A percentile compares a stretch with the other conserved stretches of the same genome.
phyloP scores from a whole-genome alignment of 1,284 basidiomycete species.

The Mycosarcoma mackinlayi region DNA sequence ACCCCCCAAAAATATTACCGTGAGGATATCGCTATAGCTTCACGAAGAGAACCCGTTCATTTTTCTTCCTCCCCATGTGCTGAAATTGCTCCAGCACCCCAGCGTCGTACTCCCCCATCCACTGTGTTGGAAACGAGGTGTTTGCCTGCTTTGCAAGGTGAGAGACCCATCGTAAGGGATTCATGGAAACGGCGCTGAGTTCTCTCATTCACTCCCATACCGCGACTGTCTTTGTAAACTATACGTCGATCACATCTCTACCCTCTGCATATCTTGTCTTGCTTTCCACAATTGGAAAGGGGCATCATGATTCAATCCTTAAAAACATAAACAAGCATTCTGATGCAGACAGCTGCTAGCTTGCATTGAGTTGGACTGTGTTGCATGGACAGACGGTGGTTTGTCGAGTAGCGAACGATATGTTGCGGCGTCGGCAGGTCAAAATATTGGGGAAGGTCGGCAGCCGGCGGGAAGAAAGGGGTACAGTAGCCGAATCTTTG shows the following conservation, averaged over 20 bases:
- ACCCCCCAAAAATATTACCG: conserved; percentile 26
- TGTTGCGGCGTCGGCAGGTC: too few relatives aligned
- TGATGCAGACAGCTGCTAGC: background rate
- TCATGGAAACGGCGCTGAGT: conserved; percentile 41
- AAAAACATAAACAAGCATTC: background rate
- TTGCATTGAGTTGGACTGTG: background rate
- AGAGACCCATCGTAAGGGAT: conserved; percentile 29
- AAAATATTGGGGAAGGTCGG: too few relatives aligned
- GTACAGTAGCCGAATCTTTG: too few relatives aligned
- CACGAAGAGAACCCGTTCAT: conserved; percentile 17
- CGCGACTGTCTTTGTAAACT: conserved; percentile 33
- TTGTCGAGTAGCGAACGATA: too few relatives aligned
- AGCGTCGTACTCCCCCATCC: conserved; percentile 43
- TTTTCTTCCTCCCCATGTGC: conserved; percentile 6
- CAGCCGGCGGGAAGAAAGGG: too few relatives aligned
- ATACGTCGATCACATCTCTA: conserved; percentile 18
- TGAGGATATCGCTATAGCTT: background rate
- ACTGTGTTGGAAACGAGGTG: conserved; percentile 1
- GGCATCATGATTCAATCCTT: conserved; percentile 9
- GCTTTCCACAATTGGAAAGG: conserved; percentile 1
- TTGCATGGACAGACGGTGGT: conserved; percentile 1
- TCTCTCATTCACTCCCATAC: background rate
- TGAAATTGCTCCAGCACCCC: conserved; percentile 12
- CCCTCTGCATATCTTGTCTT: conserved; percentile 7
- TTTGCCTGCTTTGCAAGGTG: background rate